phyloP scores from a whole-genome alignment of 371 early-diverging fungal species.

The Actinomucor elegans region DNA sequence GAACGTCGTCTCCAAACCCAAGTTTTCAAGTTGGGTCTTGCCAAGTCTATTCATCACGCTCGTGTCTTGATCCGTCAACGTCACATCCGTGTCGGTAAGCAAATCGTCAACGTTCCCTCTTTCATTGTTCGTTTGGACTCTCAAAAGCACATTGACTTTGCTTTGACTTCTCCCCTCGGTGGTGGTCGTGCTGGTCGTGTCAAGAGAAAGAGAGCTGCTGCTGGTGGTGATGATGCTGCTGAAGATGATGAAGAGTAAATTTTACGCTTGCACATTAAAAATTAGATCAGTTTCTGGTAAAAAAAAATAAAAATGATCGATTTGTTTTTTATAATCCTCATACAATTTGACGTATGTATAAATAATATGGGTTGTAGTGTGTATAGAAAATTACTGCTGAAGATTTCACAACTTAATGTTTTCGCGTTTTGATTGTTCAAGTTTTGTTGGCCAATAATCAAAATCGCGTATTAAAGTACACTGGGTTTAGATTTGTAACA shows the following conservation, averaged over 20 bases:
- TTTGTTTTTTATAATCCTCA: no score
- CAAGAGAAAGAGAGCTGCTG: conserved; percentile 88
- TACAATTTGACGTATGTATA: no score
- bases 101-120: conserved; percentile 95
- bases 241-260: conserved; percentile 74
- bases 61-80: conserved; percentile 98
- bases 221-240: conserved; percentile 67
- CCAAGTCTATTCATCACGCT: conserved; percentile 99
- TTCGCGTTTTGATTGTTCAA: no score
- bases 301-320: no score
- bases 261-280: no score
- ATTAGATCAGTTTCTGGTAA: no score
- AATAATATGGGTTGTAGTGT: no score
- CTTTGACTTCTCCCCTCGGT: conserved; percentile 97
- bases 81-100: conserved; percentile 99
- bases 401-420: no score
- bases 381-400: no score
- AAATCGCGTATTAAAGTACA: no score
- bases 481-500: no score
- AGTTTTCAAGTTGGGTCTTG: conserved; percentile 98
- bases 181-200: conserved; percentile 98
- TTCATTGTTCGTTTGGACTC: conserved; percentile 94
- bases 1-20: conserved; percentile 99
- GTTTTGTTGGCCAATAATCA: no score
- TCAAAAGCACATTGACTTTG: conserved; percentile 99